Conservation (phyloP, 768 basidiomycete species). For the Lactifluus subvellereus region DNA sequence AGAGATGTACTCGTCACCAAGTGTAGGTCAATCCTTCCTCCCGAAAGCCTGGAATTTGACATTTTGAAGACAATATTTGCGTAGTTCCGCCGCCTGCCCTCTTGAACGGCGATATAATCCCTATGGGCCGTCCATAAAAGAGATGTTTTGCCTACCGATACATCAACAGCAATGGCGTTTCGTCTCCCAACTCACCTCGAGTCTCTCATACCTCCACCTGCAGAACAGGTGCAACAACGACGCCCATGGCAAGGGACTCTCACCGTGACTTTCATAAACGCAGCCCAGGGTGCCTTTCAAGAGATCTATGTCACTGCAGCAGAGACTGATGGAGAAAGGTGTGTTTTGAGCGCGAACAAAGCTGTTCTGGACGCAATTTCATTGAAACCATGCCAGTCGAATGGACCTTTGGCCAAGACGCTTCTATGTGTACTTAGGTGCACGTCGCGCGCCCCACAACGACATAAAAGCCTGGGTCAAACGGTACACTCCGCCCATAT, state of each 20-base stretch:
- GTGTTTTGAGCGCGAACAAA: constrained; percentile 30
- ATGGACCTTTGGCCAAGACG: constrained; percentile 50
- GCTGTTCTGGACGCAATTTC: constrained; percentile 2
- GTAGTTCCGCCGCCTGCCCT: not conserved
- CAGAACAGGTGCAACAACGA: constrained; percentile 37
- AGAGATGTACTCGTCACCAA: not conserved
- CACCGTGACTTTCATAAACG: constrained; percentile 44
- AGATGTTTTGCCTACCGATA: not conserved
- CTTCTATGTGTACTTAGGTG: constrained; percentile 40
- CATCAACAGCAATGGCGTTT: constrained; percentile 43
- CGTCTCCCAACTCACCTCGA: constrained; percentile 58
- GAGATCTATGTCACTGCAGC: constrained; percentile 56
- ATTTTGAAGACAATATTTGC: not conserved
- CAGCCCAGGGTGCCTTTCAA: constrained; percentile 40
- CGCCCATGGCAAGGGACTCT: constrained; percentile 56
- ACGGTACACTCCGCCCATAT: constrained; percentile 41
- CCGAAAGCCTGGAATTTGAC: not conserved
- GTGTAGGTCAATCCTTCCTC: not conserved
- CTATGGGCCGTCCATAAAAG: not conserved
- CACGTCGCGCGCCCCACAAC: constrained; percentile 38
- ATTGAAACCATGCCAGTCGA: constrained; percentile 33
- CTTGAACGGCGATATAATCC: no score
- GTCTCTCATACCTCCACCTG: constrained; percentile 51
- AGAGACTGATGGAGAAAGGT: constrained; percentile 70
- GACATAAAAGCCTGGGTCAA: constrained; percentile 50